Evolutionary conservation across 2,329 filamentous ascomycete genomes (phyloP).

Genomic region (Aureobasidium melanogenum): DNA sequence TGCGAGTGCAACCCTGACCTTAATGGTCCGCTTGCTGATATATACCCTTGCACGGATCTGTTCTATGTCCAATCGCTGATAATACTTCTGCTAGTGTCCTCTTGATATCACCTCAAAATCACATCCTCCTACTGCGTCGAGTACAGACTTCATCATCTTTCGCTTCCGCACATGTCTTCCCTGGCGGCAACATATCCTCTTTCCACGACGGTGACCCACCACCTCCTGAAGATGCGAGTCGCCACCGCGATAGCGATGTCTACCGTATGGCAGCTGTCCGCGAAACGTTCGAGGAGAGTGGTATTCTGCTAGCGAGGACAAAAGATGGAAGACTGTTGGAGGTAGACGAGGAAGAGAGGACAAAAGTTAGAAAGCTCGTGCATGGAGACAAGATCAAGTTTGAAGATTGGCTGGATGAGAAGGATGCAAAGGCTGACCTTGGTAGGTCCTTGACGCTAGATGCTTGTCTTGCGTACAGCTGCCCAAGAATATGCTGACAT

Average conservation of each 20-base stretch:
- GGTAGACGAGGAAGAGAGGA: conserved; percentile 50
- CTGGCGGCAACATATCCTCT: conserved; percentile 73
- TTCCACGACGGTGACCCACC: conserved; percentile 63
- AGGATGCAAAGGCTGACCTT: conserved; percentile 55
- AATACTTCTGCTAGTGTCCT: conserved; percentile 55
- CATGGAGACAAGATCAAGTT: conserved; percentile 61
- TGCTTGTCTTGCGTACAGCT: neutral
- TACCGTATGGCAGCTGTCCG: conserved; percentile 80
- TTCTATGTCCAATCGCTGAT: neutral
- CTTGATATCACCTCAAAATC: conserved; percentile 75
- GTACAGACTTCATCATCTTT: conserved; percentile 77
- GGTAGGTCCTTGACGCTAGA: conserved; percentile 36
- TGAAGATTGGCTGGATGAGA: conserved; percentile 50
- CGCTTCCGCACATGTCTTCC: conserved; percentile 89
- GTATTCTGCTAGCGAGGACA: conserved; percentile 64
- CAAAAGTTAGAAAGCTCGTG: conserved; percentile 58
- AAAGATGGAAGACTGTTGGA: conserved; percentile 49
- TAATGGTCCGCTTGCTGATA: neutral
- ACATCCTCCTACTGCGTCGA: conserved; percentile 80
- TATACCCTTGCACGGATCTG: neutral
- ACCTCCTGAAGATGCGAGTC: conserved; percentile 38
- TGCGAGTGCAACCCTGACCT: neutral
- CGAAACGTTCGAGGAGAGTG: conserved; percentile 93
- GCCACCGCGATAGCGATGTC: conserved; percentile 61
- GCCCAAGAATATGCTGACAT: neutral